Conservation (phyloP, 768 basidiomycete species). For the Rhizopogon rudus region DNA sequence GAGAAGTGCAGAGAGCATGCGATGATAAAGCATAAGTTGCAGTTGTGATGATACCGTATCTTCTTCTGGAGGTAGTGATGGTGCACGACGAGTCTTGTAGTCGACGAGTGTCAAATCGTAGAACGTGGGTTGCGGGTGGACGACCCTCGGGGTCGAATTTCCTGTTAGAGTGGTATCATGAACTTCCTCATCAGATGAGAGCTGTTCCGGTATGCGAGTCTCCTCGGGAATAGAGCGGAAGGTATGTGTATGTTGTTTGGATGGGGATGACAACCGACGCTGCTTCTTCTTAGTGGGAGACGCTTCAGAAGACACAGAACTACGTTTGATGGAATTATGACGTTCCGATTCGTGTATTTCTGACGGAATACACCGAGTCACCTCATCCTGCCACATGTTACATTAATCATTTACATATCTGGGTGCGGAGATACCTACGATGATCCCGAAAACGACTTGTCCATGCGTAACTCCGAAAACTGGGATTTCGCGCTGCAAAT, state of each 20-base stretch:
- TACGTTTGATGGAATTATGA: slow-evolving; percentile 8
- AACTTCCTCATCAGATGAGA: background rate
- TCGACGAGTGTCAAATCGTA: slow-evolving; percentile 49
- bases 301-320: slow-evolving; percentile 12
- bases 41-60: slow-evolving; percentile 57
- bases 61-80: slow-evolving; percentile 47
- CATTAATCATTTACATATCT: background rate
- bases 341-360: background rate
- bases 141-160: background rate
- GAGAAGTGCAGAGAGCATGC: slow-evolving; percentile 52
- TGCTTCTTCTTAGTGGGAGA: slow-evolving; percentile 25
- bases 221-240: background rate
- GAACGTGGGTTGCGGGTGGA: background rate
- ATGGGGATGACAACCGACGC: slow-evolving; percentile 12
- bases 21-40: slow-evolving; percentile 77
- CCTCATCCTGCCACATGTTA: slow-evolving; percentile 46
- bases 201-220: background rate
- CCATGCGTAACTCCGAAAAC: slow-evolving; percentile 72
- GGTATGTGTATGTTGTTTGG: slow-evolving; percentile 12
- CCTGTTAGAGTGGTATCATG: too few relatives aligned
- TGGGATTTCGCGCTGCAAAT: slow-evolving; percentile 69
- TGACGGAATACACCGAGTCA: slow-evolving; percentile 17
- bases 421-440: slow-evolving; percentile 40
- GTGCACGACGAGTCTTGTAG: slow-evolving; percentile 60
- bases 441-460: slow-evolving; percentile 65